Evolutionary conservation across 2,329 filamentous ascomycete genomes (phyloP).

Genomic region (Stromatinia cepivora): DNA sequence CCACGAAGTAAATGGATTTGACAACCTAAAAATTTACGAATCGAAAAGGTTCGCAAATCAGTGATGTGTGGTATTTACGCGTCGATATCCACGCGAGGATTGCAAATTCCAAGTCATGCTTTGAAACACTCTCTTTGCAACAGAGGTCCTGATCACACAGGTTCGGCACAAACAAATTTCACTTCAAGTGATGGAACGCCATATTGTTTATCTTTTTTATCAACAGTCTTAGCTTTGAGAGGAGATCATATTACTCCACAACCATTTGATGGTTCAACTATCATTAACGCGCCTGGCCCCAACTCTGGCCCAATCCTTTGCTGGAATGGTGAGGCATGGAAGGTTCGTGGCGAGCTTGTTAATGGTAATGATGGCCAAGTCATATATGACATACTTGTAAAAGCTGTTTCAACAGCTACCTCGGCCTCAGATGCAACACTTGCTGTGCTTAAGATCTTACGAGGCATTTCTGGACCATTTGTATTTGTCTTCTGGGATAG

Average conservation of each 20-base stretch:
- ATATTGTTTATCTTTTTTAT: constrained; percentile 63
- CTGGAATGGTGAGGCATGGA: constrained; percentile 99
- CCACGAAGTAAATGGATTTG: constrained; percentile 3
- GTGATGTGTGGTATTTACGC: constrained; percentile 64
- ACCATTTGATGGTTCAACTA: constrained; percentile 60
- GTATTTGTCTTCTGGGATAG: constrained; percentile 83
- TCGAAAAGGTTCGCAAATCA: constrained; percentile 1
- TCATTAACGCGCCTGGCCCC: constrained; percentile 16
- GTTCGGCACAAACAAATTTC: constrained; percentile 44
- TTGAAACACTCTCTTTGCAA: constrained; percentile 52
- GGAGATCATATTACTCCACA: constrained; percentile 71
- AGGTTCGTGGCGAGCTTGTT: constrained; percentile 59
- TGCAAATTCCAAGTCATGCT: constrained; percentile 40
- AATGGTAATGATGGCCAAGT: constrained; percentile 74
- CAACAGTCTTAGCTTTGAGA: constrained; percentile 88
- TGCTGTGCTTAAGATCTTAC: constrained; percentile 54
- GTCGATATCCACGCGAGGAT: constrained; percentile 45
- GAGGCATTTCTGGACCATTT: constrained; percentile 76
- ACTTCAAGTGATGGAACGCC: constrained; percentile 35
- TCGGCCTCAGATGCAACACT: constrained; percentile 32
- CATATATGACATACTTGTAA: constrained; percentile 62
- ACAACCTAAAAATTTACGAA: not conserved
- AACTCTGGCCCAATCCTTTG: constrained; percentile 68
- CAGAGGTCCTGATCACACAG: constrained; percentile 61
- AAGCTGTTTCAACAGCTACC: constrained; percentile 35